These are phyloP conservation scores for Mycena kentingensis DNA, from an alignment of 768 basidiomycete species.

Conservation along the genomic window DNA sequence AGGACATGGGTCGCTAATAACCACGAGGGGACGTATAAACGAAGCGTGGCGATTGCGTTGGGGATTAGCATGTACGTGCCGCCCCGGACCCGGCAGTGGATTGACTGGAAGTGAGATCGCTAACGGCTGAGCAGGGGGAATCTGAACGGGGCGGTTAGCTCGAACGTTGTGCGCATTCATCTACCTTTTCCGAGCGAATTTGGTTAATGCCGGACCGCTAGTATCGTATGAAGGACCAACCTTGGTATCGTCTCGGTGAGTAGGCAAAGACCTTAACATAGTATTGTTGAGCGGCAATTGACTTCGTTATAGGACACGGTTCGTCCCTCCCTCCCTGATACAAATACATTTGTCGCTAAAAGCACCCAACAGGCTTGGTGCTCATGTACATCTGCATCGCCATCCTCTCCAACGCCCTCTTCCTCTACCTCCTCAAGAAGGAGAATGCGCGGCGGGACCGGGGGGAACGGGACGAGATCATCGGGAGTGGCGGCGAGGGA, in stretches of 20 bases:
- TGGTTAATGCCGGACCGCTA: slow-evolving; percentile 52
- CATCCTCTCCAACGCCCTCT: slow-evolving; percentile 52
- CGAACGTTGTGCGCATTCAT: slow-evolving; percentile 45
- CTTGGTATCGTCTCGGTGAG: slow-evolving; percentile 61
- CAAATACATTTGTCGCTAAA: not conserved
- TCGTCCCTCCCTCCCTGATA: not conserved
- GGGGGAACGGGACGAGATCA: slow-evolving; percentile 70
- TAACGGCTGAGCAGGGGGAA: slow-evolving; percentile 73
- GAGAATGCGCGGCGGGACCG: slow-evolving; percentile 68
- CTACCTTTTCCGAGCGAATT: slow-evolving; percentile 1
- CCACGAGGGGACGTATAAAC: slow-evolving; percentile 74
- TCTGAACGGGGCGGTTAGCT: slow-evolving; percentile 74
- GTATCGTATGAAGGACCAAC: slow-evolving; percentile 66
- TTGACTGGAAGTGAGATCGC: not conserved
- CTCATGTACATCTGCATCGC: slow-evolving; percentile 71
- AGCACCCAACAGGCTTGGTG: slow-evolving; percentile 49
- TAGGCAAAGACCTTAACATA: not conserved
- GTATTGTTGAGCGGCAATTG: slow-evolving; percentile 32
- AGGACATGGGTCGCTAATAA: slow-evolving; percentile 76
- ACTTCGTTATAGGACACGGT: slow-evolving; percentile 12
- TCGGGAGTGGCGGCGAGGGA: slow-evolving; percentile 56
- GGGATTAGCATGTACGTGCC: slow-evolving; percentile 52
- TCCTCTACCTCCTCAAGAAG: slow-evolving; percentile 47
- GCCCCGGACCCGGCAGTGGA: slow-evolving; percentile 24
- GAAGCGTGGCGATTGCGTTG: slow-evolving; percentile 68